Evolutionary conservation across 2,329 filamentous ascomycete species (phyloP).

Genomic region (Fusarium liriodendri): DNA sequence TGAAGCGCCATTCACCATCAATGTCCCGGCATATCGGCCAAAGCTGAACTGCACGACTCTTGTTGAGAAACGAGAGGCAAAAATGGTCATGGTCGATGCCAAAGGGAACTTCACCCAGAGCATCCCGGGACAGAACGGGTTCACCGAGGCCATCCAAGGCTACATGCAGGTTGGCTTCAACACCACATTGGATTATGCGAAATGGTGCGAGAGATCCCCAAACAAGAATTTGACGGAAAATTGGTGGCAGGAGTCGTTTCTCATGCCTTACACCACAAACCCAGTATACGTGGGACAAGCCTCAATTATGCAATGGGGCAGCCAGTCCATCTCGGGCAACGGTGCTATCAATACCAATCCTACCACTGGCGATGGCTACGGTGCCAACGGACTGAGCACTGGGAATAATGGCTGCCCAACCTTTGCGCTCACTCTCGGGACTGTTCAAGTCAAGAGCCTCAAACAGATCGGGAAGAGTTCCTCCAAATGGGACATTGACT

Average conservation of each 20-base stretch:
- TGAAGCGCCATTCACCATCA: conserved; percentile 20
- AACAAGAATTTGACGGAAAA: conserved; percentile 14
- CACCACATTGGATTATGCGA: conserved; percentile 27
- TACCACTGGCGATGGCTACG: conserved; percentile 21
- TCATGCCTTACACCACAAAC: conserved; percentile 22
- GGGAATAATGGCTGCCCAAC: conserved; percentile 26
- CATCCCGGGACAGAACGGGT: conserved; percentile 8
- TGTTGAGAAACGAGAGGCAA: conserved; percentile 16
- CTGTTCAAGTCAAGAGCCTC: conserved; percentile 1
- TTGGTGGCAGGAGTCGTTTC: conserved; percentile 36
- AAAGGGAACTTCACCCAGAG: neutral
- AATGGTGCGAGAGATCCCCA: conserved; percentile 33
- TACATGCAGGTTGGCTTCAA: conserved; percentile 31
- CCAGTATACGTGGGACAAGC: conserved; percentile 36
- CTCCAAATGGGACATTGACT: conserved; percentile 26
- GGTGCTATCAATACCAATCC: conserved; percentile 34
- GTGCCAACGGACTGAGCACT: conserved; percentile 13
- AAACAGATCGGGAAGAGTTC: conserved; percentile 9
- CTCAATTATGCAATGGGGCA: conserved; percentile 33
- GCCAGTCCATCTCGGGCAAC: conserved; percentile 24
- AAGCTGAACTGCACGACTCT: conserved; percentile 35
- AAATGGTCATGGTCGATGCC: conserved; percentile 13
- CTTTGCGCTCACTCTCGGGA: conserved; percentile 30
- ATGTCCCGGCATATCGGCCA: conserved; percentile 31
- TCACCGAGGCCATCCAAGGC: conserved; percentile 2